Base-by-base conservation (phyloP, 129 eudicot genomes). In the carrot (Daucus carota) region DNA sequence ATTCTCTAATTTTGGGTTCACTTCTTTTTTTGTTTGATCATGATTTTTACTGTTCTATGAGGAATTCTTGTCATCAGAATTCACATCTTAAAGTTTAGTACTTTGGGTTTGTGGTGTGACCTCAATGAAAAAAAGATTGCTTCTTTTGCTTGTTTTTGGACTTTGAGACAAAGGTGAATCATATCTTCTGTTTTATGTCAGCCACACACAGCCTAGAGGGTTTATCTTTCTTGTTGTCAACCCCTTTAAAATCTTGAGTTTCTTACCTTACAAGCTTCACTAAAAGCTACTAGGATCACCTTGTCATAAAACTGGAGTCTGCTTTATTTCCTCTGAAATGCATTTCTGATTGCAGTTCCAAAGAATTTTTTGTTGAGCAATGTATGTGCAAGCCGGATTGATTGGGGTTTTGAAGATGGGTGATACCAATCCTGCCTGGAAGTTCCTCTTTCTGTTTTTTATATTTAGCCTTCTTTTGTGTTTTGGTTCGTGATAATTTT, bases 281-380 rank as follows among this genome's bases (percentile, higher is more conserved):
- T 4, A 26, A 31, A 16, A 63, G 29, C 38, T 29, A 63, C 70
- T 63, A 62, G 31, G 29, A 62, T 38, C 34, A 63, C 70, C 70
- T 63, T 63, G 70, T 63, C 38, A 15, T 63, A 63, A 20, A 31
- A 63, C 70, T 75, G 69, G 78, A 54, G 70, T 47, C 50, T 34
- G 47, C 24, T 80, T 80, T 65, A 70, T 77, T 48, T 28, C 38
- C 46, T 77, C 81, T 82, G 79, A 84, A 74, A 44, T 76, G 45
- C 36, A 46, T 63, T 81, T 84, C 59, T 85, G 69, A 78, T 81
- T 81, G 85, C 88, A 81, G 92, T 81, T 84, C 43, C 70, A 76
- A 79, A 78, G 73, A 80, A 75, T 9, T 3, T 68, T 79, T 79
- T 70, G 44, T 66, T 81, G 81, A 77, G 57, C 41, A 71, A 81